Percentiles rank a stretch among this genome's conserved stretches.
These are phyloP conservation scores for Schizothecium vesticola DNA, from an alignment of 495 filamentous ascomycete genomes.

Conservation along the genomic window DNA sequence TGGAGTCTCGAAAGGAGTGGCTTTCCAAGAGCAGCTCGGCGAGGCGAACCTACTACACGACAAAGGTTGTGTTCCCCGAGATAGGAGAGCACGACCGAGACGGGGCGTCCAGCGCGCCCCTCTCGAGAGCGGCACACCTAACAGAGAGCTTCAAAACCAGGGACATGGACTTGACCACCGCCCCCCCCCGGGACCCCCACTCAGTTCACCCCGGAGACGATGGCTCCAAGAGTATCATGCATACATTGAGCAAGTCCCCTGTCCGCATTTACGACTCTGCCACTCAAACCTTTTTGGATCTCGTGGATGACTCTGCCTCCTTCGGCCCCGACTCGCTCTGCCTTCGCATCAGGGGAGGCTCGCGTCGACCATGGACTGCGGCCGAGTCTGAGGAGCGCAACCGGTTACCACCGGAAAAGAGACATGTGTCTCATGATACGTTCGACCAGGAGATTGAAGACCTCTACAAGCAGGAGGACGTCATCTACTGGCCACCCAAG, in stretches of 20 bases:
- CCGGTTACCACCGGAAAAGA: neutral
- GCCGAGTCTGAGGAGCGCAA: slow-evolving; percentile 37
- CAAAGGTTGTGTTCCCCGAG: slow-evolving; percentile 47
- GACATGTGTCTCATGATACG: slow-evolving; percentile 1
- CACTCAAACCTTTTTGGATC: slow-evolving; percentile 58
- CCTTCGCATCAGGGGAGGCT: slow-evolving; percentile 27
- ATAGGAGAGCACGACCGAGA: neutral
- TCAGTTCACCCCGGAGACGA: slow-evolving; percentile 32
- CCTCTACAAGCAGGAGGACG: slow-evolving; percentile 45
- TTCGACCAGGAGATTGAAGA: slow-evolving; percentile 29
- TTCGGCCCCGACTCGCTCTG: slow-evolving; percentile 30
- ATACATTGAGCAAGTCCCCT: slow-evolving; percentile 54
- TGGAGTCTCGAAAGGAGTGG: slow-evolving; percentile 73
- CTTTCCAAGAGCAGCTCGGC: slow-evolving; percentile 52
- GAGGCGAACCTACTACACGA: slow-evolving; percentile 63
- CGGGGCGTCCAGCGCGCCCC: too few relatives aligned
- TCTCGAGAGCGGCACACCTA: neutral
- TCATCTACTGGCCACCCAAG: slow-evolving; percentile 57
- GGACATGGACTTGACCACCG: neutral
- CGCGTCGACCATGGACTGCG: slow-evolving; percentile 47
- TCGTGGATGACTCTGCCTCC: slow-evolving; percentile 53
- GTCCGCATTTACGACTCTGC: slow-evolving; percentile 55
- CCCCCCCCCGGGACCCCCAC: slow-evolving; percentile 16
- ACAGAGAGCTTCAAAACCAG: slow-evolving; percentile 4
- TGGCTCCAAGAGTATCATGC: slow-evolving; percentile 36